These are phyloP conservation scores for Sequoia sempervirens DNA, from an alignment of 75 land plant species.

Conservation along the genomic window DNA sequence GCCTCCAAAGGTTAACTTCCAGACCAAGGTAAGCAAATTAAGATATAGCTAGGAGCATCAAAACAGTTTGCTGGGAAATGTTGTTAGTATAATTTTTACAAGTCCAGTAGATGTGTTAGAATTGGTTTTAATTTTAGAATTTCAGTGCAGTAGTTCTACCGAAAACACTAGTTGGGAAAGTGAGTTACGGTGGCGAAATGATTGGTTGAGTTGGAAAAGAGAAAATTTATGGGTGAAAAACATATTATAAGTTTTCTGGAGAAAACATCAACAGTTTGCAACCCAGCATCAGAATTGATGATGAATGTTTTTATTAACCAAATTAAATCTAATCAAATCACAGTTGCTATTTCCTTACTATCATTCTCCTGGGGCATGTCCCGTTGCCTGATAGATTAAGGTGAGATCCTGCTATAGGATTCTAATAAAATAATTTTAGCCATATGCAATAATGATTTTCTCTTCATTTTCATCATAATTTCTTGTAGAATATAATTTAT, in stretches of 20 bases:
- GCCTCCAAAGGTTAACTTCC: constrained; percentile 57
- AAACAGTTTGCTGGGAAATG: not conserved
- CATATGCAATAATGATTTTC: not conserved
- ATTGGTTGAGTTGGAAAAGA: too few species aligned
- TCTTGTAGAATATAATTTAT: not conserved
- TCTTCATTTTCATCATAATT: not conserved
- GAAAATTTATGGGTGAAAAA: not conserved
- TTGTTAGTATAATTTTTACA: not conserved
- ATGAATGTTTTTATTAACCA: not conserved
- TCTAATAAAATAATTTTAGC: too few species aligned
- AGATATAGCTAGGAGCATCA: not conserved
- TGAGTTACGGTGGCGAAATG: too few species aligned
- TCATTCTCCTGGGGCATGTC: not conserved
- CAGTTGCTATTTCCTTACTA: not conserved
- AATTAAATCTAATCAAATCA: too few species aligned
- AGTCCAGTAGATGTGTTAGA: not conserved
- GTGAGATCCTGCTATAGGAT: too few species aligned
- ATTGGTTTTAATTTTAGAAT: not conserved
- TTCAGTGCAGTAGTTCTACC: not conserved
- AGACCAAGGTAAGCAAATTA: constrained; percentile 18
- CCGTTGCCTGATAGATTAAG: not conserved
- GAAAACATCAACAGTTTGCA: not conserved
- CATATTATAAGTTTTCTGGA: not conserved
- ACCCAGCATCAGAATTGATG: not conserved
- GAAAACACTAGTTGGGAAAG: not conserved